phyloP scores from a whole-genome alignment of 225 moss, liverwort and hornwort genomes.

The Rhytidiadelphus loreus region DNA sequence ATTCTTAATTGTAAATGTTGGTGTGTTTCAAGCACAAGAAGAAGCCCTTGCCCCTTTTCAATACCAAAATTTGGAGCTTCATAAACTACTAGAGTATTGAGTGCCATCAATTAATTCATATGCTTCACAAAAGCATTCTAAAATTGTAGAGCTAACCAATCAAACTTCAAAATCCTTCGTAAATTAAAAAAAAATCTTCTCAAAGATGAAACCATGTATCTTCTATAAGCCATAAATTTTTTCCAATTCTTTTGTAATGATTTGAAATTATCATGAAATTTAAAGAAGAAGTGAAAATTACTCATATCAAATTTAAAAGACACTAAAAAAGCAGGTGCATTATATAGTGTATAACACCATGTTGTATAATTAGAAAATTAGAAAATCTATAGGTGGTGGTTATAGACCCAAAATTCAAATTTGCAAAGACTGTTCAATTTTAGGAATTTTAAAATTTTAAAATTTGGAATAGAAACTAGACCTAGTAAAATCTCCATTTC shows the following conservation, averaged over 20 bases:
- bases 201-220: too few species aligned
- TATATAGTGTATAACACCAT: not conserved
- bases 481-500: not conserved
- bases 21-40: not conserved
- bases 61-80: not conserved
- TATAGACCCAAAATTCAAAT: not conserved
- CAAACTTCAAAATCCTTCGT: not conserved
- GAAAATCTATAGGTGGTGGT: accelerated
- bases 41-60: not conserved
- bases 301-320: not conserved
- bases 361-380: not conserved
- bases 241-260: not conserved
- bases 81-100: not conserved
- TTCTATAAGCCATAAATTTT: not conserved
- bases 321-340: not conserved
- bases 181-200: not conserved
- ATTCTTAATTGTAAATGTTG: not conserved
- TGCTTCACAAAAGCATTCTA: not conserved
- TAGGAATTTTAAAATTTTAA: not conserved
- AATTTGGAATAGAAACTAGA: not conserved
- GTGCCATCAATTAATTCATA: not conserved
- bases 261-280: not conserved
- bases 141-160: not conserved
- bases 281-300: not conserved
- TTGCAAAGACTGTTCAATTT: not conserved